A percentile compares a stretch with the other conserved stretches of the same genome.
Conservation (phyloP, 805 yeast genomes). For the Ogataea glucozyma region DNA sequence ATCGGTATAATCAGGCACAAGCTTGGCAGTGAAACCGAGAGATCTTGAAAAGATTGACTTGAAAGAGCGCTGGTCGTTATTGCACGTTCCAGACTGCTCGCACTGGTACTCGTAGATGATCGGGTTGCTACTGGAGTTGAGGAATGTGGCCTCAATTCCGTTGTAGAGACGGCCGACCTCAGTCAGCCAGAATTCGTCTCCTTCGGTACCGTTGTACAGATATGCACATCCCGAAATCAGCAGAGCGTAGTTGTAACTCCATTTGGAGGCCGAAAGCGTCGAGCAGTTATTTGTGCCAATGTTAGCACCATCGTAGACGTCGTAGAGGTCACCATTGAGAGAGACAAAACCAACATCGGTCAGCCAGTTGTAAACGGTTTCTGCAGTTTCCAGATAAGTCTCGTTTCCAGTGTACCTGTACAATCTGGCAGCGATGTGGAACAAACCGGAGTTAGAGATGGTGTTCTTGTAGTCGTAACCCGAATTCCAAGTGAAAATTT, state of each 20-base stretch:
- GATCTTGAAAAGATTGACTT: slow-evolving; percentile 67
- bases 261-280: slow-evolving; percentile 49
- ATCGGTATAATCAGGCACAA: slow-evolving; percentile 51
- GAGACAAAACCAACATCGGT: slow-evolving; percentile 24
- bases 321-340: slow-evolving; percentile 29
- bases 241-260: slow-evolving; percentile 74
- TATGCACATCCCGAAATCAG: slow-evolving; percentile 70
- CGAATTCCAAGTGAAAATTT: slow-evolving; percentile 82
- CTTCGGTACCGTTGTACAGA: slow-evolving; percentile 59
- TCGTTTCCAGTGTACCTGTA: slow-evolving; percentile 76
- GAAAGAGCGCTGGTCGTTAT: slow-evolving; percentile 77
- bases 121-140: slow-evolving; percentile 35
- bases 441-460: slow-evolving; percentile 83
- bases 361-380: slow-evolving; percentile 72
- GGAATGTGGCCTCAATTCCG: slow-evolving; percentile 45
- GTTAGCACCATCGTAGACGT: slow-evolving; percentile 60
- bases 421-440: slow-evolving; percentile 78
- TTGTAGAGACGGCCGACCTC: slow-evolving; percentile 40
- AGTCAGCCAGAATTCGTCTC: slow-evolving; percentile 42
- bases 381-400: slow-evolving; percentile 73
- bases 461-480: slow-evolving; percentile 87
- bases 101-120: slow-evolving; percentile 67
- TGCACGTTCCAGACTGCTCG: slow-evolving; percentile 52
- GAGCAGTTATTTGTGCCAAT: slow-evolving; percentile 47
- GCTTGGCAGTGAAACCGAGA: slow-evolving; percentile 55